Evolutionary conservation across 1,284 basidiomycete genomes (phyloP), one percentile per base, ranked within the genome.

Genomic region (Trichosporon faecale): DNA sequence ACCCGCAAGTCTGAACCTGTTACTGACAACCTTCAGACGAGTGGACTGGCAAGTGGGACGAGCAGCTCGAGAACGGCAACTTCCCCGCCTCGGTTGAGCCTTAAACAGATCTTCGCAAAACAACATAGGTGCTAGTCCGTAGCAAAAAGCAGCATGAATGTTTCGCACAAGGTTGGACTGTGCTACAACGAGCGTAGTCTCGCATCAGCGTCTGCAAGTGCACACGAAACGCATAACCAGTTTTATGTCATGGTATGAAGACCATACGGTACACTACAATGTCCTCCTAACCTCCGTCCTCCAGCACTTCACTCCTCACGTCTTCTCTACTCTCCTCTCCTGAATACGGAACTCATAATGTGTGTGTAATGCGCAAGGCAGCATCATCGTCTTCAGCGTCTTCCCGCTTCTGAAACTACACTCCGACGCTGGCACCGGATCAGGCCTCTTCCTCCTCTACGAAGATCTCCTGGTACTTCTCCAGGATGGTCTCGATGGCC

Each of bases 61-160:
- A 96, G 73, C 93, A 97, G 85, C 89, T 94, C 82, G 94, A 97
- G 83, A 89, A 84, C 77, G 93, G 93, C 74, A 93, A 91, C 52
- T 98, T 98, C 90, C 93, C 94, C 61, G 91, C 92, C 29, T 92
- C 91, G 23, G 85, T 95, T 78, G 92, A 95, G 80, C 90, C 90
- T 75, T 91, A 67, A 49, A 33, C 57, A 52, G 33, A 29, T 21
- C 27, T 37, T 9, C 25, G 25, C 25, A 65, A 60, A 52, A 60
- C 31, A 35, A 35, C 6, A 21, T 61, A 61, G 33, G n/a, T 40
- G 57, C 57, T 31, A 61, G 57, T 61, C 27, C 57, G 27, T 61
- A 70, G 61, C 46, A 9, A 55, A 66, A 66, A 29, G 40, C 65
- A 33, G 29, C 44, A 66, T 66, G 65, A 66, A 66, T 66, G 57